Evolutionary conservation across 768 basidiomycete species (phyloP).

Genomic region (Trametes villosa): DNA sequence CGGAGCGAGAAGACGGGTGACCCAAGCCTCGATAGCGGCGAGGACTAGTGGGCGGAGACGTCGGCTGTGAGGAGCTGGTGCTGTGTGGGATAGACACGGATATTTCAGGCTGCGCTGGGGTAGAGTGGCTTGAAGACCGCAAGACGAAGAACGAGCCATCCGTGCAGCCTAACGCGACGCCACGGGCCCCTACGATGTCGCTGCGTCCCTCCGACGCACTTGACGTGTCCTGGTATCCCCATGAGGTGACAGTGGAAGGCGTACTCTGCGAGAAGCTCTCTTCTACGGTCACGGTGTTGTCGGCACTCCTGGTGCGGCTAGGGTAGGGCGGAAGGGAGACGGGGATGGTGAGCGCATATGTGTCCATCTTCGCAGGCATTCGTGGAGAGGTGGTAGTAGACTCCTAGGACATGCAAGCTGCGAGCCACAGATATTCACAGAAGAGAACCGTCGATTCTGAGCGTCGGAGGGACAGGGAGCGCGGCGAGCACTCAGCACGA

Average conservation of each 20-base stretch:
- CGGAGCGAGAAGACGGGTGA: conserved; percentile 30
- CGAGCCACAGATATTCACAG: too few species aligned
- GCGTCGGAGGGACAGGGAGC: too few species aligned
- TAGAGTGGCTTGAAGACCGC: conserved; percentile 8
- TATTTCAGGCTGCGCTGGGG: conserved; percentile 4
- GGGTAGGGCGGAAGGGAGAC: neutral
- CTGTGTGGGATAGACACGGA: neutral
- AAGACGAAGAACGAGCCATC: conserved; percentile 44
- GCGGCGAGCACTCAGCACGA: too few species aligned
- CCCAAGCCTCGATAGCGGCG: conserved; percentile 19
- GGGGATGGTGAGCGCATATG: conserved; percentile 12
- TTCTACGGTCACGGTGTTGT: conserved; percentile 3
- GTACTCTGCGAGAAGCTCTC: conserved; percentile 11
- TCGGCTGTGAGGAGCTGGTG: neutral
- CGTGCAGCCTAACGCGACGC: conserved; percentile 40
- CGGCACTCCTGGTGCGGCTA: neutral
- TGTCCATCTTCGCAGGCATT: conserved; percentile 4
- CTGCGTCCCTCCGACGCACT: neutral
- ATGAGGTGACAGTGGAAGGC: conserved; percentile 9
- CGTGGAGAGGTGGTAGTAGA: too few species aligned
- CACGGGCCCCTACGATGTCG: conserved; percentile 3
- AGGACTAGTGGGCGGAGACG: conserved; percentile 24
- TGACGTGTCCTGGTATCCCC: neutral
- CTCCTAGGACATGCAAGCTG: too few species aligned
- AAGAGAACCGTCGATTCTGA: too few species aligned